phyloP scores from a whole-genome alignment of 108 stramenopile genomes.

The Bacterosira constricta region DNA sequence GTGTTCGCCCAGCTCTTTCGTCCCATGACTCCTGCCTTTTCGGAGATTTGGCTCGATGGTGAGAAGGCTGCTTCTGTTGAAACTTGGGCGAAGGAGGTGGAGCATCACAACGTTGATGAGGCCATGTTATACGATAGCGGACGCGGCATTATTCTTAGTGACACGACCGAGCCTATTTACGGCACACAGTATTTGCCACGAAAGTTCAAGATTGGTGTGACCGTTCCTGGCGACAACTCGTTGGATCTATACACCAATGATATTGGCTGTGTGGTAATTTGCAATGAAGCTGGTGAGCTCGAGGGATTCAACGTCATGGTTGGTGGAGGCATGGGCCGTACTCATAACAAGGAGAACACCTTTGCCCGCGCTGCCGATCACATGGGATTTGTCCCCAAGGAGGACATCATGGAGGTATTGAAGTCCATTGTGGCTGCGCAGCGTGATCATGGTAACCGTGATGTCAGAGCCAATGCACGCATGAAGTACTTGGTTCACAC shows the following conservation, averaged over 20 bases:
- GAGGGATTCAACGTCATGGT: conserved; percentile 96
- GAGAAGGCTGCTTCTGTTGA: conserved; percentile 94
- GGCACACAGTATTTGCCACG: conserved; percentile 96
- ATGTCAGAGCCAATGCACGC: conserved; percentile 96
- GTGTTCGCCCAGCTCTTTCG: conserved; percentile 94
- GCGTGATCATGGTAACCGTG: conserved; percentile 97
- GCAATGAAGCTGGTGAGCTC: conserved; percentile 69
- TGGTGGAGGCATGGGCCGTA: conserved; percentile 98
- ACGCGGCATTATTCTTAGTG: conserved; percentile 80
- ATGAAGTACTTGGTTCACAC: conserved; percentile 99
- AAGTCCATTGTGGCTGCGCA: conserved; percentile 95
- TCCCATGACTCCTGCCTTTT: conserved; percentile 93
- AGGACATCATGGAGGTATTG: conserved; percentile 91
- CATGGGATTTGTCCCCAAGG: conserved; percentile 94
- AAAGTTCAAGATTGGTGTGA: conserved; percentile 99
- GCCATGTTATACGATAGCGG: conserved; percentile 82
- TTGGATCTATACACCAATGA: conserved; percentile 98
- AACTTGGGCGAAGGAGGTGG: conserved; percentile 88
- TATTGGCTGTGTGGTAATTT: conserved; percentile 93
- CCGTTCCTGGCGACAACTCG: conserved; percentile 95
- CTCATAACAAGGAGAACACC: conserved; percentile 96
- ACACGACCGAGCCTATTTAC: conserved; percentile 93
- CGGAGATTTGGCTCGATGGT: conserved; percentile 96
- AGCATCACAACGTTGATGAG: conserved; percentile 73
- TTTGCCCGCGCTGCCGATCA: conserved; percentile 97